Base-by-base conservation (phyloP, 352 stramenopile species). In the Globisporangium iwayamae region DNA sequence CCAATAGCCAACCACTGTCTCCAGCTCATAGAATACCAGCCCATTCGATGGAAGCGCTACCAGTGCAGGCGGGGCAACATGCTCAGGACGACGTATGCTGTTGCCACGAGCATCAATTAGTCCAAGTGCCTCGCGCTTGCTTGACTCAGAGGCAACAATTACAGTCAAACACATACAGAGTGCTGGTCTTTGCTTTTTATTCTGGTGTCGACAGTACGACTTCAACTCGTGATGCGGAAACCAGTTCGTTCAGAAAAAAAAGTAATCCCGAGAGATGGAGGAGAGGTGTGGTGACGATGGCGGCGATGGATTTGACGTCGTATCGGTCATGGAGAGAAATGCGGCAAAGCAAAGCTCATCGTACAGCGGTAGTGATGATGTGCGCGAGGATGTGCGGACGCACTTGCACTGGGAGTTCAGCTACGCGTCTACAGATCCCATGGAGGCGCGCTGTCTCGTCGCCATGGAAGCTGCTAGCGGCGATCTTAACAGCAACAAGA, bases 391-490 rank as follows among this genome's bases (percentile, higher is more conserved):
- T 16, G 66, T 89, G 55, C 53, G 59, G 32, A 38, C 54, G 51
- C 51, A 69, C 65, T 63, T 91, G 32, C 68, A 64, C 61, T 88
- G 76, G 69, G 54, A 71, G 38, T 85, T 83, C 48, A 75, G 76
- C n/a, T 91, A 79, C 67, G 64, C 71, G 43, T 83, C 75, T 10
- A 69, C 56, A 0, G 75, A 88, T 47, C 60, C 77, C 9, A 25
- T 38, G 0, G 68, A 79, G 36, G 71, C 73, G 52, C 83, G 83
- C 7, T 87, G 79, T 30, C 68, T 91, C 6, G 75, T 90, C 32
- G 54, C 70, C 43, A 64, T 78, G 22, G 74, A 75, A 36, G 41
- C 30, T 56, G 25, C 18, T 28, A 14, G 14, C 7, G 11, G 18
- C 18, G 22, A 36, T 5, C 25, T 22, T 13, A 13, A 22, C 25